phyloP scores from a whole-genome alignment of 129 eudicot genomes.

The Arctium minus region DNA sequence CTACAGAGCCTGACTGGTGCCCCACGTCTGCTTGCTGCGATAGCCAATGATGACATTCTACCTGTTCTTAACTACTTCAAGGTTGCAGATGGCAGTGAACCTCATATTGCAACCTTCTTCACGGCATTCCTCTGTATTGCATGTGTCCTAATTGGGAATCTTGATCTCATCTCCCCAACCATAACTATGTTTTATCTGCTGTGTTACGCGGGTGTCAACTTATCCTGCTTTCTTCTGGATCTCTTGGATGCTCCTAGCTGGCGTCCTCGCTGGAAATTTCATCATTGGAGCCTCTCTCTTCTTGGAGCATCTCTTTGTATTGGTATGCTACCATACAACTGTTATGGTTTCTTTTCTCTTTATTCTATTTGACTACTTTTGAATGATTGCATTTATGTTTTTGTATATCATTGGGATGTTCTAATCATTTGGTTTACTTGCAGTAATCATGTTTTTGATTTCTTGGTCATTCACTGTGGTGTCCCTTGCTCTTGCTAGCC shows the following conservation, averaged over 20 bases:
- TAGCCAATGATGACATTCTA: slow-evolving; percentile 94
- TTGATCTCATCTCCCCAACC: slow-evolving; percentile 95
- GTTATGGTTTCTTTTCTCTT: slow-evolving; percentile 4
- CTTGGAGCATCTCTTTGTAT: slow-evolving; percentile 92
- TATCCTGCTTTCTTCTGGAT: slow-evolving; percentile 97
- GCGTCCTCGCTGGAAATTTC: slow-evolving; percentile 99
- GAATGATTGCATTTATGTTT: neutral
- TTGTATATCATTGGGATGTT: slow-evolving; percentile 11
- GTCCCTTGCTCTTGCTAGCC: slow-evolving; percentile 92
- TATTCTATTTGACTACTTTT: neutral
- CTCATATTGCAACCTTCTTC: slow-evolving; percentile 88
- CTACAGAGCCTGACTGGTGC: slow-evolving; percentile 96
- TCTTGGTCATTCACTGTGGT: slow-evolving; percentile 97
- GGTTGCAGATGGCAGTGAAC: slow-evolving; percentile 93
- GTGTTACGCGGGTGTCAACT: slow-evolving; percentile 95
- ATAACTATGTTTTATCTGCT: slow-evolving; percentile 95
- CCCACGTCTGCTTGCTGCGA: slow-evolving; percentile 98
- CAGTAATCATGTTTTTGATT: slow-evolving; percentile 97
- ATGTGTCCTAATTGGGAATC: slow-evolving; percentile 89
- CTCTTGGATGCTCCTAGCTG: slow-evolving; percentile 99
- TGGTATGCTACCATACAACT: slow-evolving; percentile 38
- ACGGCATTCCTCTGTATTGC: slow-evolving; percentile 95
- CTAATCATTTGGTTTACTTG: slow-evolving; percentile 23
- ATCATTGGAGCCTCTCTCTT: slow-evolving; percentile 99
- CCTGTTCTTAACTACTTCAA: slow-evolving; percentile 97